Conservation (phyloP, 2,329 filamentous ascomycete genomes). For the Pezicula radicicola region DNA sequence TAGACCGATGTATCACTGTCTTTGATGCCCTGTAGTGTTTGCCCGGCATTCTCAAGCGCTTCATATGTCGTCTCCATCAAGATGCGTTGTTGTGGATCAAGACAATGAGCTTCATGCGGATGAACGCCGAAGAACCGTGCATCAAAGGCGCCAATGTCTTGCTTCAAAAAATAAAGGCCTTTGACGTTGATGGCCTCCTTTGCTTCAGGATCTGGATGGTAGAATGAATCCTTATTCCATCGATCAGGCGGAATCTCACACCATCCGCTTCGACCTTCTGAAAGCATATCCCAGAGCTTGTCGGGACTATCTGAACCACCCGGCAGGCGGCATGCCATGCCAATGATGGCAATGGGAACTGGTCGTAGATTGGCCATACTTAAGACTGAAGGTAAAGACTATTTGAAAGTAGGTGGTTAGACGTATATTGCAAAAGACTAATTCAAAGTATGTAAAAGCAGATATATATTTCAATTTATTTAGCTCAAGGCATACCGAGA, state of each 20-base stretch:
- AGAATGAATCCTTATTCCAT: constrained; percentile 43
- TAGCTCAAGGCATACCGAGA: too few relatives aligned
- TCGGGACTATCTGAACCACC: constrained; percentile 48
- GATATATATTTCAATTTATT: too few relatives aligned
- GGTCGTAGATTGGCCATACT: too few relatives aligned
- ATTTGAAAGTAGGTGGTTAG: too few relatives aligned
- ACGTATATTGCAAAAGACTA: too few relatives aligned
- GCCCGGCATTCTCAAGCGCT: constrained; percentile 5
- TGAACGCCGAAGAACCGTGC: constrained; percentile 17
- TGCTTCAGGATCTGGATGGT: constrained; percentile 34
- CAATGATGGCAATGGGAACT: constrained; percentile 43
- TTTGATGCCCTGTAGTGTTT: constrained; percentile 5
- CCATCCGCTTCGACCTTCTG: constrained; percentile 62
- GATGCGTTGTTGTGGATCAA: constrained; percentile 47
- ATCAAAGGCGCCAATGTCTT: constrained; percentile 15
- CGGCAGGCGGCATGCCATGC: constrained; percentile 49
- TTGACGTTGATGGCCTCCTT: constrained; percentile 35
- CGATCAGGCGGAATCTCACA: constrained; percentile 29
- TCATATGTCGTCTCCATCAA: constrained; percentile 37
- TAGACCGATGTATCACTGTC: constrained; percentile 8
- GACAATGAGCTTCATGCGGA: constrained; percentile 23
- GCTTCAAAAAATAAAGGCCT: constrained; percentile 9
- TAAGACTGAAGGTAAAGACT: too few relatives aligned
- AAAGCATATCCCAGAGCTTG: constrained; percentile 71
- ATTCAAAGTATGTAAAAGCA: too few relatives aligned